These are phyloP conservation scores for Neoboletus subvelutipes DNA, from an alignment of 768 basidiomycete genomes.

Conservation along the genomic window DNA sequence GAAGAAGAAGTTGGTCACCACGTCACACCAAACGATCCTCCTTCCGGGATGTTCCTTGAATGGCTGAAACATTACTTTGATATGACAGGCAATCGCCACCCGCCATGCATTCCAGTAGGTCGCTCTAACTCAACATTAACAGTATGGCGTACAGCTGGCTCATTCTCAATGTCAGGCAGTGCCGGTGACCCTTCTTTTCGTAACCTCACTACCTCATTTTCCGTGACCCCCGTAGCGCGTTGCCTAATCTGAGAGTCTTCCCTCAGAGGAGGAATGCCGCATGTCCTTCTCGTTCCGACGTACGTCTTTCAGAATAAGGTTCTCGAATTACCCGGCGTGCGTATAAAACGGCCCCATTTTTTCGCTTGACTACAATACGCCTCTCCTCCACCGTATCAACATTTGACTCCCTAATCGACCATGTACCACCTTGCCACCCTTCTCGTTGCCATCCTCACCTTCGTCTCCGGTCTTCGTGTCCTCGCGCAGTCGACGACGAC, in stretches of 20 bases:
- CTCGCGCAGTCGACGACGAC: slow-evolving; percentile 20
- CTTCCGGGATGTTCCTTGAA: not conserved
- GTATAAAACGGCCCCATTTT: slow-evolving; percentile 20
- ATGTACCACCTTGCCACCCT: slow-evolving; percentile 28
- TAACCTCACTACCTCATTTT: not conserved
- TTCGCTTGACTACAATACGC: not conserved
- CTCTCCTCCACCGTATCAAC: not conserved
- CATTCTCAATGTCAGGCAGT: not conserved
- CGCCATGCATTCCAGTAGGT: not conserved
- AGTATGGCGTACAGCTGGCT: no score
- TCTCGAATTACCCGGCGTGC: not conserved
- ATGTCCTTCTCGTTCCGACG: slow-evolving; percentile 1
- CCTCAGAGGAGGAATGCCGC: not conserved
- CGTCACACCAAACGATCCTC: not conserved
- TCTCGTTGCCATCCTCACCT: slow-evolving; percentile 14
- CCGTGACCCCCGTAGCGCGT: not conserved
- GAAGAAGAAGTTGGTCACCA: not conserved
- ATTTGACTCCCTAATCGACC: not conserved
- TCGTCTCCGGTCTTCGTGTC: slow-evolving; percentile 16
- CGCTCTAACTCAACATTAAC: not conserved
- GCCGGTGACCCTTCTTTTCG: not conserved
- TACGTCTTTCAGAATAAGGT: not conserved
- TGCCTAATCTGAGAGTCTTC: not conserved
- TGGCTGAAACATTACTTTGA: no score
- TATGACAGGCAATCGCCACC: not conserved